These are phyloP conservation scores for Solanum tarijense DNA, from an alignment of 257 asterid species.

Conservation along the genomic window DNA sequence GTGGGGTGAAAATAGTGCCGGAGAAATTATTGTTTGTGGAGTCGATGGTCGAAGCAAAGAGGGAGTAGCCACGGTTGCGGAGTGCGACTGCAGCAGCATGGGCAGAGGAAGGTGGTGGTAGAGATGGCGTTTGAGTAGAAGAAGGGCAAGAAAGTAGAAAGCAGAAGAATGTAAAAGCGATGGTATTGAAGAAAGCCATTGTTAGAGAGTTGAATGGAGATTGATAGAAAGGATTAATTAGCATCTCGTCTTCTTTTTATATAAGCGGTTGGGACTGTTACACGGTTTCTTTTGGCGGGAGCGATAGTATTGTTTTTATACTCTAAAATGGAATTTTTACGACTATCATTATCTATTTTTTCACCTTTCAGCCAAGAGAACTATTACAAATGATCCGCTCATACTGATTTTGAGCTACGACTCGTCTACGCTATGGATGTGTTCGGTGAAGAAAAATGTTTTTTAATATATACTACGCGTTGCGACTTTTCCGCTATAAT, in stretches of 20 bases:
- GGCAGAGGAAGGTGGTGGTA: conserved; percentile 30
- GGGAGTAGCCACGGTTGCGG: conserved; percentile 53
- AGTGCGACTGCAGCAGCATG: conserved; percentile 43
- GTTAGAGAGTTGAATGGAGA: neutral
- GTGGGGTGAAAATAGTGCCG: conserved; percentile 57
- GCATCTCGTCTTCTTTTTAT: neutral
- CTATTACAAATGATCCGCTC: no score
- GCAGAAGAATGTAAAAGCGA: conserved; percentile 26
- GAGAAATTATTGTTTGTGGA: conserved; percentile 38
- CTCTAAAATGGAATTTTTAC: neutral
- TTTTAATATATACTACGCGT: no score
- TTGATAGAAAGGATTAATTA: neutral
- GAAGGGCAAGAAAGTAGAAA: conserved; percentile 23
- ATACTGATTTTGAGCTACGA: no score
- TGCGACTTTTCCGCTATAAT: no score
- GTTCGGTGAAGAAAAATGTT: no score
- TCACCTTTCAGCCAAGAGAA: no score
- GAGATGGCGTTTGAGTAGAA: conserved; percentile 9
- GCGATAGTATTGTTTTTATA: neutral
- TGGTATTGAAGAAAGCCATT: conserved; percentile 26
- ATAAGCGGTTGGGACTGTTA: neutral
- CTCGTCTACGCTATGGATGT: no score
- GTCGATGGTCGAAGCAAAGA: conserved; percentile 35
- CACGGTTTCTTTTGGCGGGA: neutral
- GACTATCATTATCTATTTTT: no score